These are phyloP conservation scores for Picochlorum costavermella DNA, from an alignment of 139 green algal species.

Conservation along the genomic window DNA sequence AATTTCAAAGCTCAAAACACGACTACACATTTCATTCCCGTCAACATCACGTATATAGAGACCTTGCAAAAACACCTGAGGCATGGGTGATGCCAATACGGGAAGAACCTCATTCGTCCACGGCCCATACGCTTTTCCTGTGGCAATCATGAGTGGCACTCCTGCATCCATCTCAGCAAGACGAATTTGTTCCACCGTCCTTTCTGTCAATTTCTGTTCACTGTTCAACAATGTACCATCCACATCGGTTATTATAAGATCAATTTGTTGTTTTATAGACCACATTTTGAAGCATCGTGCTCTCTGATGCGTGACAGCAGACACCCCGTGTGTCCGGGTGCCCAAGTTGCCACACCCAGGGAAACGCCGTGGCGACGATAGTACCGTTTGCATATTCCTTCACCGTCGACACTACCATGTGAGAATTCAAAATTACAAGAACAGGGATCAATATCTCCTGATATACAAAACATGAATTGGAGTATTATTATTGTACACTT, in stretches of 20 bases:
- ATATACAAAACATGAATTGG: too few relatives aligned
- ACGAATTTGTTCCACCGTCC: slow-evolving; percentile 37
- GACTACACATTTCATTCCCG: slow-evolving; percentile 38
- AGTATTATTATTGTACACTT: neutral
- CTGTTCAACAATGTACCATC: slow-evolving; percentile 71
- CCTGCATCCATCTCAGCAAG: slow-evolving; percentile 34
- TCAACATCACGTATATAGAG: slow-evolving; percentile 47
- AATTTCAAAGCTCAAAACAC: slow-evolving; percentile 38
- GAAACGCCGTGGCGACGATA: too few relatives aligned
- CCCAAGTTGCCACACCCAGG: too few relatives aligned
- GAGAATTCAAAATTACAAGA: too few relatives aligned
- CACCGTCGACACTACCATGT: too few relatives aligned
- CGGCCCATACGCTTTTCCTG: slow-evolving; percentile 65
- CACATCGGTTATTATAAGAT: slow-evolving; percentile 62
- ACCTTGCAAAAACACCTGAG: slow-evolving; percentile 41
- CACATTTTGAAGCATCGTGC: neutral
- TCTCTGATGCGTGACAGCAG: too few relatives aligned
- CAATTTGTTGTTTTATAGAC: slow-evolving; percentile 21
- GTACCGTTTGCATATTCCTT: too few relatives aligned
- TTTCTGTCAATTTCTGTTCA: slow-evolving; percentile 46
- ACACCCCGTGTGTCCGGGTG: too few relatives aligned
- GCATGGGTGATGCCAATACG: slow-evolving; percentile 8
- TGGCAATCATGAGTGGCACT: slow-evolving; percentile 68
- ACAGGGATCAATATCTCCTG: too few relatives aligned
- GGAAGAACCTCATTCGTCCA: slow-evolving; percentile 48